These are phyloP conservation scores for Jimgerdemannia flammicorona DNA, from an alignment of 192 early-diverging fungal genomes.

Conservation along the genomic window DNA sequence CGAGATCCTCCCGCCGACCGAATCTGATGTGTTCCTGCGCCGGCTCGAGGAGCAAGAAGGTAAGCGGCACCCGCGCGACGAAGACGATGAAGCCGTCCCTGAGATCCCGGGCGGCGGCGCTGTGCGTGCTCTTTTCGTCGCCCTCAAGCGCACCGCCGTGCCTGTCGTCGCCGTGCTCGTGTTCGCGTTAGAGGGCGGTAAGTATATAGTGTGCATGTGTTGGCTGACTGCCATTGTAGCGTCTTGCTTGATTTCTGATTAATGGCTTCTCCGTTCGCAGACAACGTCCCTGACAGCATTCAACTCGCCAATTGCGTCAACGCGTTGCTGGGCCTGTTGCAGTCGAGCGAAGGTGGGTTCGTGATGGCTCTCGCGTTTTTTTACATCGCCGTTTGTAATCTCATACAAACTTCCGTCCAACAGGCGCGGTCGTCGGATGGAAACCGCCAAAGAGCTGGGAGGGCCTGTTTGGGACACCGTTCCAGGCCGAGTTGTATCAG, in stretches of 20 bases:
- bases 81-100: constrained; percentile 28
- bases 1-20: constrained; percentile 26
- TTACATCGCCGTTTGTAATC: not conserved
- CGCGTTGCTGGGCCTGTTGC: constrained; percentile 18
- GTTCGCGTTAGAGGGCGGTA: constrained; percentile 69
- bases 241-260: too few relatives aligned
- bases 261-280: constrained; percentile 3
- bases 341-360: not conserved
- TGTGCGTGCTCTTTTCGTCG: constrained; percentile 46
- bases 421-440: constrained; percentile 25
- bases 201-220: not conserved
- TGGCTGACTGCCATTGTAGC: too few relatives aligned
- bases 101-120: constrained; percentile 57
- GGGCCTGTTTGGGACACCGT: constrained; percentile 48
- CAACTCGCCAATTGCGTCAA: constrained; percentile 51
- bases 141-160: constrained; percentile 35
- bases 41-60: constrained; percentile 2
- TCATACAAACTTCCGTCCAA: constrained; percentile 8
- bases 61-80: constrained; percentile 9
- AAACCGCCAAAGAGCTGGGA: constrained; percentile 51
- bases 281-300: constrained; percentile 69
- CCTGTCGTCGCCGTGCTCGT: constrained; percentile 44
- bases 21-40: constrained; percentile 16
- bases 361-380: too few relatives aligned
- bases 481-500: constrained; percentile 47